Evolutionary conservation across 208 protist genomes (phyloP).

Genomic region (Trypanosoma avium): DNA sequence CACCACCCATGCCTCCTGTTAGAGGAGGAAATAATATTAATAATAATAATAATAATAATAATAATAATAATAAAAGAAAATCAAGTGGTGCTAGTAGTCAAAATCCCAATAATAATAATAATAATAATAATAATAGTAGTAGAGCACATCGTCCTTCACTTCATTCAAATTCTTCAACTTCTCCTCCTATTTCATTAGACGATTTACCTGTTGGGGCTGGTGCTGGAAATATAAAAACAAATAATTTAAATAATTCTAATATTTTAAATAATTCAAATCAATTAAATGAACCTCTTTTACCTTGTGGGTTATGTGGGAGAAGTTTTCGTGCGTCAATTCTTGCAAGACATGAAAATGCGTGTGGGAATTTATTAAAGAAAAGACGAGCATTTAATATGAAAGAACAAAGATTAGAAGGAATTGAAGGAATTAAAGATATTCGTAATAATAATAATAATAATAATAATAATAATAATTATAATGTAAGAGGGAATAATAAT

Average conservation of each 20-base stretch:
- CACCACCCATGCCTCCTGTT: too few relatives aligned
- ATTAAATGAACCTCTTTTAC: conserved; percentile 45
- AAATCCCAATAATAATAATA: too few relatives aligned
- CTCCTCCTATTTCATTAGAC: too few relatives aligned
- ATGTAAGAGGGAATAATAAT: conserved; percentile 4
- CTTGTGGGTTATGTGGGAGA: conserved; percentile 65
- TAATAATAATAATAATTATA: conserved; percentile 19
- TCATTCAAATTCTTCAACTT: too few relatives aligned
- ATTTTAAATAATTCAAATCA: too few relatives aligned
- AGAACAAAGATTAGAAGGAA: conserved; percentile 59
- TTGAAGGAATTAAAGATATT: conserved; percentile 72
- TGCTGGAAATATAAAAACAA: conserved; percentile 28
- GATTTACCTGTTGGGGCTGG: conserved; percentile 19
- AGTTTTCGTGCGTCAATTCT: conserved; percentile 73
- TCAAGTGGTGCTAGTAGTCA: background rate
- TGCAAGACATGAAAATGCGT: conserved; percentile 59
- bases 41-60: conserved; percentile 18
- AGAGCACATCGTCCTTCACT: too few relatives aligned
- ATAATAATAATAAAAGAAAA: background rate
- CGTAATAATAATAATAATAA: background rate
- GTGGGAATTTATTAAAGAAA: conserved; percentile 60
- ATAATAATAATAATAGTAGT: too few relatives aligned
- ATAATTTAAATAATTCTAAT: conserved; percentile 27
- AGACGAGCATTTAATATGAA: conserved; percentile 75
- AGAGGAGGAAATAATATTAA: conserved; percentile 19